Evolutionary conservation across 768 basidiomycete species (phyloP), one percentile per base, ranked within the genome.

Genomic region (Podaxis rugospora): DNA sequence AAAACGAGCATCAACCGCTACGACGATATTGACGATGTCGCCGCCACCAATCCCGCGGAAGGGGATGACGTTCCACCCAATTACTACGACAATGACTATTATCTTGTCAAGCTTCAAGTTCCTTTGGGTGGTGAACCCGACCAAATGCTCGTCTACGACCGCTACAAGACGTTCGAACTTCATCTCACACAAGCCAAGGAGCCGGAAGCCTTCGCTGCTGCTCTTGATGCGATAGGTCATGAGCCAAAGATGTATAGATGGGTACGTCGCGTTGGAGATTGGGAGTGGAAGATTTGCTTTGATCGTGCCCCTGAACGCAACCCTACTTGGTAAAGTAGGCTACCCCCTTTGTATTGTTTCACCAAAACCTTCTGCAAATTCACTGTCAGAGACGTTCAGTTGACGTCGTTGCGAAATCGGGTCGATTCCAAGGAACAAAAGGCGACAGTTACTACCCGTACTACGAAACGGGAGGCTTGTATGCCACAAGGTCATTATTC

Each of bases 21-120:
- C 51, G 72, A 74, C 32, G 44, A 65, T 32, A 6, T 57, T 25
- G 54, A 62, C 5, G 65, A 68, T 58, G 59, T 25, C 28, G 37
- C 28, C n/a, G 27, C 25, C 6, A 13, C 46, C 32, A 57, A 32
- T 42, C 21, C 32, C 14, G 59, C 49, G 47, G 25, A 60, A 3
- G 14, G 42, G 28, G 52, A 60, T 11, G 59, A 54, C 10, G n/a
- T 67, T 3, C 71, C 70, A 5, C 68, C 69, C 5, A 74, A 79
- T 63, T 65, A 72, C 9, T 75, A 76, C 62, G 69, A 68, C 28
- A 68, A 72, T 5, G 73, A 73, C 36, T 63, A 67, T 0, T 80
- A 80, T 68, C 64, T 81, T 23, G 69, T 77, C 63, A 81, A 80
- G 61, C 67, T 80, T 14, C 76, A 80, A 55, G 67, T 70, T 18